phyloP scores from a whole-genome alignment of 805 yeast genomes.

The Ogataea ramenticola region DNA sequence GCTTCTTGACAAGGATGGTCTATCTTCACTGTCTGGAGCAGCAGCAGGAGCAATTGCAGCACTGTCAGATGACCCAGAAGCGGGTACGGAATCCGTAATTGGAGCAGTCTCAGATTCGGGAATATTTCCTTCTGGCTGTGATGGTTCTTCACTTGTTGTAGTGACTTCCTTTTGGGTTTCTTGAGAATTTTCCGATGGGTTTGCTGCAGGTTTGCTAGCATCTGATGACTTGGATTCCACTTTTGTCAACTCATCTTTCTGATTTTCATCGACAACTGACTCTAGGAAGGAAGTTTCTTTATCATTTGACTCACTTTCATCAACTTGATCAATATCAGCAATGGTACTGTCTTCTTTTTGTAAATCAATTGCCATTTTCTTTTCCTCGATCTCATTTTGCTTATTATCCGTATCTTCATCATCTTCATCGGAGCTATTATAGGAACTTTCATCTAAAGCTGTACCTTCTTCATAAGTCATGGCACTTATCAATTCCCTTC shows the following conservation, averaged over 20 bases:
- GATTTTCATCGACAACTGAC: neutral
- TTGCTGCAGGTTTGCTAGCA: neutral
- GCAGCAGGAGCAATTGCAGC: too few relatives aligned
- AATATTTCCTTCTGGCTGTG: too few relatives aligned
- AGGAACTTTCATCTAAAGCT: conserved; percentile 12
- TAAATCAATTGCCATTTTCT: neutral
- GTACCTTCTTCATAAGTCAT: conserved; percentile 11
- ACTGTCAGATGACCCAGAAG: too few relatives aligned
- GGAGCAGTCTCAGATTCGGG: too few relatives aligned
- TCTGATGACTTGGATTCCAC: neutral
- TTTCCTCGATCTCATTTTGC: neutral
- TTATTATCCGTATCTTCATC: conserved; percentile 4
- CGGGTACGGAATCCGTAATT: too few relatives aligned
- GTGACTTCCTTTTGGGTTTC: neutral
- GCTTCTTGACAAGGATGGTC: neutral
- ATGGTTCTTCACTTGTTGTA: neutral
- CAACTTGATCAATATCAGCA: neutral
- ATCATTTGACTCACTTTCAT: neutral
- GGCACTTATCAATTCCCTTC: conserved; percentile 13
- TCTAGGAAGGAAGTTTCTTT: neutral
- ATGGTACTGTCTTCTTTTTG: neutral
- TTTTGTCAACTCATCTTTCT: neutral
- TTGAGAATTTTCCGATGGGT: neutral
- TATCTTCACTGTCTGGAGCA: neutral
- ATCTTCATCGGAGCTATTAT: conserved; percentile 11